These are phyloP conservation scores for Salvia miltiorrhiza DNA, from an alignment of 257 asterid genomes.

Conservation along the genomic window DNA sequence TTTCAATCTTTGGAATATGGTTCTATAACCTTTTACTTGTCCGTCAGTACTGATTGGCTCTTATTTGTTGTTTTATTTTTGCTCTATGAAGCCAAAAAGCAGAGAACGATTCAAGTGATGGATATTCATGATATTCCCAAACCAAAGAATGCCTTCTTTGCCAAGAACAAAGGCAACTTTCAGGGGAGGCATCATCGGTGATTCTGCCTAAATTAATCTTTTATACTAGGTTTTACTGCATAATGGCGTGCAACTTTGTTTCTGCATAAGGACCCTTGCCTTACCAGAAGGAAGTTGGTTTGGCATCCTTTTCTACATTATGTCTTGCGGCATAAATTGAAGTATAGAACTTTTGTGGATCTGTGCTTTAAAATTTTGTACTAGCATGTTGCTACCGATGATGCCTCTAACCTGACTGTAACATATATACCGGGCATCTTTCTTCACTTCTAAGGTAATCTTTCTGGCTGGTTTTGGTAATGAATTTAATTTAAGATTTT, in stretches of 20 bases:
- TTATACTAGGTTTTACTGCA: background rate
- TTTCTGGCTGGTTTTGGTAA: background rate
- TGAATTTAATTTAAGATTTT: background rate
- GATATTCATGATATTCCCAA: conserved; percentile 92
- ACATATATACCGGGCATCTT: background rate
- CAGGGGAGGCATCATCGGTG: conserved; percentile 89
- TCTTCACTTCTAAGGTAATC: background rate
- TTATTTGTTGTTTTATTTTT: conserved; percentile 22
- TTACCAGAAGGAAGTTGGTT: conserved; percentile 20
- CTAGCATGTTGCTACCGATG: background rate
- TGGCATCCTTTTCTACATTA: conserved; percentile 8
- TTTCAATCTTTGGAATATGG: conserved; percentile 26
- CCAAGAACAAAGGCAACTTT: conserved; percentile 85
- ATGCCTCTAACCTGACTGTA: conserved; percentile 3
- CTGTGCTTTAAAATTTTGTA: conserved; percentile 18
- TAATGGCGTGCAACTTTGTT: conserved; percentile 3
- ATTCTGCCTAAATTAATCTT: conserved; percentile 3
- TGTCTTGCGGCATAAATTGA: background rate
- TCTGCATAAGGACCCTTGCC: conserved; percentile 18
- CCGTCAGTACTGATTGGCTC: conserved; percentile 21
- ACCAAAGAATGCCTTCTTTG: conserved; percentile 75
- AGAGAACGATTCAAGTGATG: conserved; percentile 94
- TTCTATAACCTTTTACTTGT: conserved; percentile 2
- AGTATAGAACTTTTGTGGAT: conserved; percentile 23
- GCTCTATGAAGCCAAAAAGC: conserved; percentile 85